These are phyloP conservation scores for Ulmus americana DNA, from an alignment of 331 rosid genomes.

Conservation along the genomic window DNA sequence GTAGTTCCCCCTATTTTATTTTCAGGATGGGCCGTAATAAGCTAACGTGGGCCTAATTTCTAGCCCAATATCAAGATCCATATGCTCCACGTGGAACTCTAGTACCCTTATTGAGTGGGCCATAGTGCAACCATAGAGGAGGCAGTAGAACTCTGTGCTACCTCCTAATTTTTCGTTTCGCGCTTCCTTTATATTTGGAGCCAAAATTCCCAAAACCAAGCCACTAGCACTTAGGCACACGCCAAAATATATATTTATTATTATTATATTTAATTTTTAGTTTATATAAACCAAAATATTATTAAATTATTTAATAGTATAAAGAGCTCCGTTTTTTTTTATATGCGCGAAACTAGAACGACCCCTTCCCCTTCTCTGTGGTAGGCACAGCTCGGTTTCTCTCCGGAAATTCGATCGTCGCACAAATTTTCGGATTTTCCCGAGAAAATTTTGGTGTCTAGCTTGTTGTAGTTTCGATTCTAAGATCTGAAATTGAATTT, in stretches of 20 bases:
- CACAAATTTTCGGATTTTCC: neutral
- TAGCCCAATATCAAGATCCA: neutral
- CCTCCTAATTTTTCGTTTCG: slow-evolving; percentile 28
- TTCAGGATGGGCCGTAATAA: too few relatives aligned
- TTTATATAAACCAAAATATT: too few relatives aligned
- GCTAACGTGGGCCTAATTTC: too few relatives aligned
- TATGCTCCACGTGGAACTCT: neutral
- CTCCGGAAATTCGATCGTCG: slow-evolving; percentile 18
- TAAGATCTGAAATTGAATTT: slow-evolving; percentile 20
- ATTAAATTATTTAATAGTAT: neutral
- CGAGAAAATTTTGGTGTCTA: slow-evolving; percentile 1
- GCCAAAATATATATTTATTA: neutral
- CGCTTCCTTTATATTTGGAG: slow-evolving; percentile 31
- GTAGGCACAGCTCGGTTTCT: slow-evolving; percentile 31
- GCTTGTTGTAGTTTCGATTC: neutral
- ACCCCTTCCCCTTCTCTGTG: neutral
- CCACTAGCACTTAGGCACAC: neutral
- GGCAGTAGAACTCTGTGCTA: slow-evolving; percentile 20
- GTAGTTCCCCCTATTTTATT: too few relatives aligned
- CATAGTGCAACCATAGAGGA: neutral
- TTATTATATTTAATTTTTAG: neutral
- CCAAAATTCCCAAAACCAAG: slow-evolving; percentile 14
- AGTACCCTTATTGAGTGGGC: too few relatives aligned
- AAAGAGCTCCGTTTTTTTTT: neutral
- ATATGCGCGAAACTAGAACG: slow-evolving; percentile 5